These are phyloP conservation scores for Oryza longistaminata DNA, from an alignment of 176 grass and related monocot species.

Conservation along the genomic window DNA sequence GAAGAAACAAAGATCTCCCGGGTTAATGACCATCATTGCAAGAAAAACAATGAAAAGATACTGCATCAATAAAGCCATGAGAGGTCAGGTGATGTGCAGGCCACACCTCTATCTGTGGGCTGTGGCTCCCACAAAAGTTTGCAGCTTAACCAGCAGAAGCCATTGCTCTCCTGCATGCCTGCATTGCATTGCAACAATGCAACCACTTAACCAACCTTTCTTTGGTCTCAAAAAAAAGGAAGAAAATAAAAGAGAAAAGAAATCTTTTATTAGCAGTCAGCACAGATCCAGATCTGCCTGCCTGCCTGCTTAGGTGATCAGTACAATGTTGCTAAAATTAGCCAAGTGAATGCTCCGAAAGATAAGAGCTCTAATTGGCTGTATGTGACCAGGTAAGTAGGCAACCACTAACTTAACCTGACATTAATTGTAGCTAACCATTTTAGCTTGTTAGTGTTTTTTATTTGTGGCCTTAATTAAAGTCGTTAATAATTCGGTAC, in stretches of 20 bases:
- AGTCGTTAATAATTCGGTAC: not conserved
- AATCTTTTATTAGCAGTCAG: slow-evolving; percentile 40
- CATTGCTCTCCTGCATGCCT: slow-evolving; percentile 15
- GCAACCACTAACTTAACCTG: slow-evolving; percentile 38
- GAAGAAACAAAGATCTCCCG: slow-evolving; percentile 17
- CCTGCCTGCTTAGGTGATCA: slow-evolving; percentile 30
- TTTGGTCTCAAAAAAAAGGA: not conserved
- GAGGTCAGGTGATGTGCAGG: slow-evolving; percentile 19
- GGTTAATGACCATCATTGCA: not conserved
- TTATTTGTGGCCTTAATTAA: not conserved
- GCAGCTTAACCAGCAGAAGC: slow-evolving; percentile 25
- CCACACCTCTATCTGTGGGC: slow-evolving; percentile 33
- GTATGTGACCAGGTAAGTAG: slow-evolving; percentile 29
- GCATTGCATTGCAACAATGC: slow-evolving; percentile 23
- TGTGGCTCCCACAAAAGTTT: slow-evolving; percentile 39
- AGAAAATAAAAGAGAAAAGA: not conserved
- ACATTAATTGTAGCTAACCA: slow-evolving; percentile 34
- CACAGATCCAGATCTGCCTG: slow-evolving; percentile 44
- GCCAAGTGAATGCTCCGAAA: slow-evolving; percentile 11
- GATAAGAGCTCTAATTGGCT: slow-evolving; percentile 1
- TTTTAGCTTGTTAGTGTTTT: slow-evolving; percentile 33
- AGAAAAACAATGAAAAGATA: not conserved
- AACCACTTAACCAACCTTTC: slow-evolving; percentile 46
- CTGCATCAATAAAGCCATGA: slow-evolving; percentile 35
- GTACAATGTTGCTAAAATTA: slow-evolving; percentile 45